Conservation (phyloP, 495 filamentous ascomycete genomes). For the Apodospora peruviana region DNA sequence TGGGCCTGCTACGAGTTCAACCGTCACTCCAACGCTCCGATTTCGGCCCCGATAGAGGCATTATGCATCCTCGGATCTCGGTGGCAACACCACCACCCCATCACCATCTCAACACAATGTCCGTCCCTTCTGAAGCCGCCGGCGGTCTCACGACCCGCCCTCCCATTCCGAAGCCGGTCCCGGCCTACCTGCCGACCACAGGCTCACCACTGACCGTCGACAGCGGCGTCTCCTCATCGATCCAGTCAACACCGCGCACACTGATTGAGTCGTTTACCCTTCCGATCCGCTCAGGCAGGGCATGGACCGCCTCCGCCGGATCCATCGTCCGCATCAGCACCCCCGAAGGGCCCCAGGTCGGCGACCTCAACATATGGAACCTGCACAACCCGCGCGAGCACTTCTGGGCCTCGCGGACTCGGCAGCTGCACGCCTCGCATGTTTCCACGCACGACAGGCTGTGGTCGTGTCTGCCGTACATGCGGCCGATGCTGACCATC, state of each 20-base stretch:
- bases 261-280: constrained; percentile 38
- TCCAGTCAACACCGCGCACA: constrained; percentile 27
- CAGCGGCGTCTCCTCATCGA: constrained; percentile 33
- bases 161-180: constrained; percentile 34
- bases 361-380: constrained; percentile 79
- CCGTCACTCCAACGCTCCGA: too few species aligned
- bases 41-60: too few species aligned
- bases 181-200: constrained; percentile 43
- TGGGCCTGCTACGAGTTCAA: too few species aligned
- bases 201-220: constrained; percentile 40
- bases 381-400: constrained; percentile 67
- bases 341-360: constrained; percentile 69
- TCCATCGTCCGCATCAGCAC: constrained; percentile 67
- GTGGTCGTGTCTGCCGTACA: constrained; percentile 71
- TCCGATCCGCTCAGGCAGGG: constrained; percentile 54
- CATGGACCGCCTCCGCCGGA: constrained; percentile 58
- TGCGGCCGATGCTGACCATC: constrained; percentile 69
- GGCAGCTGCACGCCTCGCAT: constrained; percentile 71
- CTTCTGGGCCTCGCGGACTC: constrained; percentile 74
- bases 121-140: not conserved
- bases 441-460: constrained; percentile 63
- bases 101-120: not conserved
- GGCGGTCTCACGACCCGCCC: not conserved
- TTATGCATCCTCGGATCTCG: too few species aligned
- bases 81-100: too few species aligned